These are phyloP conservation scores for Ramularia endophylla DNA, from an alignment of 2,329 filamentous ascomycete species.

Conservation along the genomic window DNA sequence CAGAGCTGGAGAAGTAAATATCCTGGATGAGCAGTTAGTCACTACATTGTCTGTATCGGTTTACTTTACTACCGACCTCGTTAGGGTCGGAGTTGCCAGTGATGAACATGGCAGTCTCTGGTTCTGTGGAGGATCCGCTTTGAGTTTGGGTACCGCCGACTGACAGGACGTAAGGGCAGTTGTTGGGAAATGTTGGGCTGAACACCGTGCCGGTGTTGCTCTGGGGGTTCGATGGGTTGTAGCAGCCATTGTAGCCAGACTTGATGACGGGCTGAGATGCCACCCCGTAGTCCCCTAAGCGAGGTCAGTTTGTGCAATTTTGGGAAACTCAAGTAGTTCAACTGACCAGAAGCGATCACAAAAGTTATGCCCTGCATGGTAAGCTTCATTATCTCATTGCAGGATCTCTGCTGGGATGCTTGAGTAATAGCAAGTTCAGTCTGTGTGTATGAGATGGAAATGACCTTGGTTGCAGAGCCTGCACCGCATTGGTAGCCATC, in stretches of 20 bases:
- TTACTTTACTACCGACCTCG: too few species aligned
- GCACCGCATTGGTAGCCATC: slow-evolving; percentile 33
- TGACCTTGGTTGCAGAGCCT: slow-evolving; percentile 48
- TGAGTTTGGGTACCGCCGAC: slow-evolving; percentile 37
- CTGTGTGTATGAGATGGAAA: slow-evolving; percentile 52
- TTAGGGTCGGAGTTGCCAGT: too few species aligned
- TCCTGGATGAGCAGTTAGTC: too few species aligned
- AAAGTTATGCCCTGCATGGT: slow-evolving; percentile 39
- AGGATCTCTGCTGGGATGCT: slow-evolving; percentile 44
- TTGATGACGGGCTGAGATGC: slow-evolving; percentile 22
- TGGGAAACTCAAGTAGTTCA: too few species aligned
- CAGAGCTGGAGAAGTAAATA: neutral
- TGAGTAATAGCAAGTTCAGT: slow-evolving; percentile 46
- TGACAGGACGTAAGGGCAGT: slow-evolving; percentile 30
- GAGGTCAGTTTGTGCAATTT: too few species aligned
- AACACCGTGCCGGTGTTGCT: slow-evolving; percentile 20
- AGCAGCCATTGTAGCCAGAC: slow-evolving; percentile 28
- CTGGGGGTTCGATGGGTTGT: too few species aligned
- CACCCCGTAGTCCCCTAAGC: slow-evolving; percentile 10
- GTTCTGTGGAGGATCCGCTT: slow-evolving; percentile 22
- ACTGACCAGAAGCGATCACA: slow-evolving; percentile 1
- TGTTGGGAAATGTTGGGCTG: slow-evolving; percentile 13
- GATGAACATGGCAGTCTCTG: slow-evolving; percentile 16
- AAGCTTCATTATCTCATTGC: slow-evolving; percentile 40
- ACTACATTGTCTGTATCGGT: too few species aligned